phyloP scores from a whole-genome alignment of 805 yeast species.

The Saccharomycodes ludwigii region DNA sequence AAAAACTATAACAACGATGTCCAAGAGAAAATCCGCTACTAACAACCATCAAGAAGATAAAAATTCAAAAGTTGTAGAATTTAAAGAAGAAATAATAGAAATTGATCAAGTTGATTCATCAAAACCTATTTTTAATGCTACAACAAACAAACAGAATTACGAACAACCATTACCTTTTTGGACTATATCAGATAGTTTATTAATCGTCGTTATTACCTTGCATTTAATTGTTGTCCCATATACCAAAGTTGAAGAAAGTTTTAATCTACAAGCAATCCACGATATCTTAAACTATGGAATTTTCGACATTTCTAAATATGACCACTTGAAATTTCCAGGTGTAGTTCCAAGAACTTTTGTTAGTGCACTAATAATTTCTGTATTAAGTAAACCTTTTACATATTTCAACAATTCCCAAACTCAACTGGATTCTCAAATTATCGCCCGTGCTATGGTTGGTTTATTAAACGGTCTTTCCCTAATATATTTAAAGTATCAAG shows the following conservation, averaged over 20 bases:
- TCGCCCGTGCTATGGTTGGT: slow-evolving; percentile 53
- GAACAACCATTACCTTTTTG: slow-evolving; percentile 10
- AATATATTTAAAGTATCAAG: slow-evolving; percentile 34
- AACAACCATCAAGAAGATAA: too few species aligned
- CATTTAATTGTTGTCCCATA: slow-evolving; percentile 56
- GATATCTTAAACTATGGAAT: slow-evolving; percentile 61
- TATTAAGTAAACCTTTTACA: slow-evolving; percentile 29
- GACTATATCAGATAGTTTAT: slow-evolving; percentile 25
- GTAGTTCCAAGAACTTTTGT: slow-evolving; percentile 79
- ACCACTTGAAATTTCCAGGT: slow-evolving; percentile 76
- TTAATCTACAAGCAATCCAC: slow-evolving; percentile 79
- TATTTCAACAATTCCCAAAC: slow-evolving; percentile 13
- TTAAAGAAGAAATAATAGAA: too few species aligned
- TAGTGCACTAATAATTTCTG: slow-evolving; percentile 50
- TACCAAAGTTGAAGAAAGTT: slow-evolving; percentile 91
- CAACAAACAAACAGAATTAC: not conserved
- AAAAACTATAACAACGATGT: too few species aligned
- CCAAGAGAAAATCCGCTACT: too few species aligned
- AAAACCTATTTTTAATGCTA: not conserved
- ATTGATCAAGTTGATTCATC: not conserved
- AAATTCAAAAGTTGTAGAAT: too few species aligned
- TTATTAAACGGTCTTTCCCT: slow-evolving; percentile 44
- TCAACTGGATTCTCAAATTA: slow-evolving; percentile 38
- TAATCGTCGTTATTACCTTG: slow-evolving; percentile 34
- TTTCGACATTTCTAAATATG: slow-evolving; percentile 34